These are phyloP conservation scores for Chaetomidium leptoderma DNA, from an alignment of 495 filamentous ascomycete species.

Conservation along the genomic window DNA sequence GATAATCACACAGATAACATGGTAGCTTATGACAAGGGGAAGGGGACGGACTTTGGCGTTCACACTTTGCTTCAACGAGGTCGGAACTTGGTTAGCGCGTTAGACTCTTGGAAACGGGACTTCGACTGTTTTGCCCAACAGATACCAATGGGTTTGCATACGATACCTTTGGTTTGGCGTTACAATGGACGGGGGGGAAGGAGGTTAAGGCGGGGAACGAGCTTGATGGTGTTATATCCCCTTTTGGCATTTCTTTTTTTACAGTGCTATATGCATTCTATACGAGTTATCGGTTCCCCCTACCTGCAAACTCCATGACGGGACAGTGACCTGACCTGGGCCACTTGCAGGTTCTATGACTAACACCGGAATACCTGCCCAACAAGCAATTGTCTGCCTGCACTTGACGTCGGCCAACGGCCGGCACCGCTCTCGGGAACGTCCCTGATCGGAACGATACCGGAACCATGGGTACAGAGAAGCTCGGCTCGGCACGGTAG, in stretches of 20 bases:
- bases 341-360: not conserved
- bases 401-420: no score
- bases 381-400: no score
- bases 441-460: conserved; percentile 1
- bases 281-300: not conserved
- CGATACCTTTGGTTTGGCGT: conserved; percentile 8
- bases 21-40: not conserved
- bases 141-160: not conserved
- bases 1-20: not conserved
- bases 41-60: not conserved
- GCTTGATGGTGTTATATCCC: not conserved
- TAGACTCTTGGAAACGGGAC: not conserved
- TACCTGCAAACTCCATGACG: no score
- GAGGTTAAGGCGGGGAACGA: not conserved
- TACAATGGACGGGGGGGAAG: not conserved
- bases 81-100: not conserved
- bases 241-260: not conserved
- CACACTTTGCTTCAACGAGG: not conserved
- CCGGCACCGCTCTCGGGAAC: not conserved
- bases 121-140: not conserved
- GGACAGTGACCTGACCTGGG: no score
- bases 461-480: not conserved
- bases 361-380: no score
- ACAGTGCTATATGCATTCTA: not conserved
- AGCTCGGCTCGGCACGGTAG: not conserved